A percentile compares a stretch with the other conserved stretches of the same genome.
Evolutionary conservation across 129 eudicot species (phyloP).

Genomic region (Flaveria trinervia): DNA sequence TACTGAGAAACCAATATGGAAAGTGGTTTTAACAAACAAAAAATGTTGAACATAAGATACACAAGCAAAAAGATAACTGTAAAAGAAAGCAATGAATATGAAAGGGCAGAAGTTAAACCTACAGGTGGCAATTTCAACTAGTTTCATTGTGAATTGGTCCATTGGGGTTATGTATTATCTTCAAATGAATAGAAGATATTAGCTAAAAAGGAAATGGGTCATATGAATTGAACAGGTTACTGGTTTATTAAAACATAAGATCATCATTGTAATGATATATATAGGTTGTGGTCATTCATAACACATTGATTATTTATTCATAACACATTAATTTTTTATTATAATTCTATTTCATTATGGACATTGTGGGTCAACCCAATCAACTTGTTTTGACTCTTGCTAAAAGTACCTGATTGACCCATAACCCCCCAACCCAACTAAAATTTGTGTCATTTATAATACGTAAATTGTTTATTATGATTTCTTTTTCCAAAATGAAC

Average conservation of each 20-base stretch:
- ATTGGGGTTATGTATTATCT: not conserved
- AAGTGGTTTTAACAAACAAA: not conserved
- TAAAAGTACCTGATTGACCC: not conserved
- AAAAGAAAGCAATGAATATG: not conserved
- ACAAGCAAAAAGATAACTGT: not conserved
- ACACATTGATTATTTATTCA: not conserved
- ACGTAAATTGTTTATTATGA: not conserved
- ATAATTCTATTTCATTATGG: not conserved
- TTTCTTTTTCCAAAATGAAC: not conserved
- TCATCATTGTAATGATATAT: not conserved
- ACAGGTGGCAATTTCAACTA: conserved; percentile 10
- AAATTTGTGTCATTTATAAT: not conserved
- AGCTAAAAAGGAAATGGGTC: not conserved
- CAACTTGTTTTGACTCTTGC: not conserved
- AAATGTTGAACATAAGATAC: not conserved
- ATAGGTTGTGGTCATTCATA: too few relatives aligned
- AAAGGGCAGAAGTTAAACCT: not conserved
- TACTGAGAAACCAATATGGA: not conserved
- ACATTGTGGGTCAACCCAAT: not conserved
- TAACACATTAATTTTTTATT: not conserved
- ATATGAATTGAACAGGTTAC: not conserved
- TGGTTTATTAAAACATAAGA: not conserved
- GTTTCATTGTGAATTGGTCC: not conserved
- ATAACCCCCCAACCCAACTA: not conserved
- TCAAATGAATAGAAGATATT: too few relatives aligned